Evolutionary conservation across 805 yeast species (phyloP).

Genomic region (Wickerhamiella kurtzmanii): DNA sequence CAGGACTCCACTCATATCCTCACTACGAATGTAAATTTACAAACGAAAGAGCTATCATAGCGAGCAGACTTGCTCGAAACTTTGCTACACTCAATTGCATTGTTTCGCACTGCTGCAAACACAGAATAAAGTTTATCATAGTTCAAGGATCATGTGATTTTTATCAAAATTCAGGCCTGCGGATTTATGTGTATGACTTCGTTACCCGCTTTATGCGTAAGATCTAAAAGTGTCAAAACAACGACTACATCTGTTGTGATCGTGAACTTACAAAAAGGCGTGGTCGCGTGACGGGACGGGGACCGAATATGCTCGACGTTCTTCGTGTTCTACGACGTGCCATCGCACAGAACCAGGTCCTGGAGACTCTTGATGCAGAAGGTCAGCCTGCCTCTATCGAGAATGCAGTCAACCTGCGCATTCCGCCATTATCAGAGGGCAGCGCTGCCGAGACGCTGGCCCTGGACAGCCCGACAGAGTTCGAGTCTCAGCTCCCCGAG

Average conservation of each 20-base stretch:
- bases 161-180: not conserved
- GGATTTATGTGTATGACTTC: not conserved
- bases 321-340: constrained; percentile 9
- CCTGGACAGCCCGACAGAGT: constrained; percentile 10
- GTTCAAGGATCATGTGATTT: not conserved
- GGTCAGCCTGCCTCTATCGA: constrained; percentile 2
- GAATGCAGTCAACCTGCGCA: not conserved
- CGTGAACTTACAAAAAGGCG: constrained; percentile 4
- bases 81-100: not conserved
- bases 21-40: no score
- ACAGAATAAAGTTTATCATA: not conserved
- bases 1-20: no score
- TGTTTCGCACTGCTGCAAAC: no score
- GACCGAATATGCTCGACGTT: constrained; percentile 8
- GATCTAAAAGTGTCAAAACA: not conserved
- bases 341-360: constrained; percentile 5
- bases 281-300: constrained; percentile 9
- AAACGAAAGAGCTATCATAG: no score
- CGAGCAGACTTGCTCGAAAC: no score
- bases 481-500: constrained; percentile 9
- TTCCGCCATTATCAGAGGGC: not conserved
- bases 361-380: constrained; percentile 6
- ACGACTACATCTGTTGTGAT: no score
- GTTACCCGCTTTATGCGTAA: not conserved
- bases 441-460: not conserved